Evolutionary conservation across 495 filamentous ascomycete genomes (phyloP), one percentile per base, ranked within the genome.

Genomic region (Daldinia loculata): DNA sequence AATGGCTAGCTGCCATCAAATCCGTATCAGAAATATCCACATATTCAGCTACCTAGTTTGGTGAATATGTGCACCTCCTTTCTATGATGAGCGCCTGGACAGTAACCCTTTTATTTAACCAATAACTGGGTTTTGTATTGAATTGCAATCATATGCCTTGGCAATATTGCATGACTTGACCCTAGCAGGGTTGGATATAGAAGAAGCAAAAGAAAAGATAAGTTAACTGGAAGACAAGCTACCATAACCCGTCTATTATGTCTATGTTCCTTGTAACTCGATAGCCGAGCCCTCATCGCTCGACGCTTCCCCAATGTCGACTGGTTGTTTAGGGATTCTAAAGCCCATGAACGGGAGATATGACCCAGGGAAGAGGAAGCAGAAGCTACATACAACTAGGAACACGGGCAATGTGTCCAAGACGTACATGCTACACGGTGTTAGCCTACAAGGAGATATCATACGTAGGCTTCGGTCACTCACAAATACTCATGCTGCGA

Each of bases 291-390:
- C 53, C 22, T 69, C 65, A n/a, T 62, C 29, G 32, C 57, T 58
- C 24, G 12, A 17, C 9, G 71, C 19, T 36, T 62, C 43, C 34
- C 34, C 43, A 29, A 59, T 24, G 11, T 29, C 55, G 6, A 12
- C 41, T 43, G 61, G 63, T 29, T 70, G 43, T 52, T 78, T 81
- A 8, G 80, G 77, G 11, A 78, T 66, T 45, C 72, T 61, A 67
- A 80, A 77, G 3, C 82, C 80, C 63, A 84, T 69, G 61, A 80
- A 80, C 0, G 83, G 80, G 24, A 86, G 59, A 66, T 85, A 85
- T 14, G 70, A 75, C 3, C 77, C 79, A 2, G 84, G 84, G 62
- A 84, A 83, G 72, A 77, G 80, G 32, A 75, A 17, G 39, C 71
- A 69, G 62, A 74, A 80, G 30, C 75, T 52, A 11, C 39, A 58